These are phyloP conservation scores for Peronospora tabacina DNA, from an alignment of 352 stramenopile species.

Conservation along the genomic window DNA sequence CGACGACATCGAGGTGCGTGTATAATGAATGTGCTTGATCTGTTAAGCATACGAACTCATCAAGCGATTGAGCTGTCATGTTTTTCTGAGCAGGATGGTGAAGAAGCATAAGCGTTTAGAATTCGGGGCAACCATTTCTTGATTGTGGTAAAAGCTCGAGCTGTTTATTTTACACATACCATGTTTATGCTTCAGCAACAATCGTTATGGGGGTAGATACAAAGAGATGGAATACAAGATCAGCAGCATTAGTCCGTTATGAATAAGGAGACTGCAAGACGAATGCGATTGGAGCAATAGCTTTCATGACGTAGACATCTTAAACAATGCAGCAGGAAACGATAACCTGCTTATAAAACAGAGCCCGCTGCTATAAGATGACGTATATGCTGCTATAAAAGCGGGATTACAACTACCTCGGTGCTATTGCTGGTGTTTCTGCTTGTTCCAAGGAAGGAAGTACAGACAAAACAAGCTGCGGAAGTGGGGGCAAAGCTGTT, in stretches of 20 bases:
- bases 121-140: not conserved
- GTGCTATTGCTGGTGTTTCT: no score
- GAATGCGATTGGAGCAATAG: not conserved
- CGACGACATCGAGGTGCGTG: constrained; percentile 27
- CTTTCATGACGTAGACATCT: not conserved
- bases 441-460: no score
- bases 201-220: not conserved
- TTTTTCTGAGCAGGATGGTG: constrained; percentile 16
- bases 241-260: not conserved
- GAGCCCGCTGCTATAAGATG: constrained; percentile 1
- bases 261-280: constrained; percentile 9
- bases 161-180: not conserved
- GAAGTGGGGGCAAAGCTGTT: no score
- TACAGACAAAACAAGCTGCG: no score
- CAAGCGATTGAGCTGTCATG: not conserved
- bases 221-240: not conserved
- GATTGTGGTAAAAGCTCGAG: constrained; percentile 2
- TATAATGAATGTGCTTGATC: not conserved
- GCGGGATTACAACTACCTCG: no score
- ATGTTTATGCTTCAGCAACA: not conserved
- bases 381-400: no score
- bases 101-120: constrained; percentile 14
- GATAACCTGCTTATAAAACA: constrained; percentile 37
- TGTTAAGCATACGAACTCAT: not conserved
- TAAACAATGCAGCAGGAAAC: constrained; percentile 40